These are phyloP conservation scores for Xenoacremonium recifei DNA, from an alignment of 2,329 filamentous ascomycete genomes.

Conservation along the genomic window DNA sequence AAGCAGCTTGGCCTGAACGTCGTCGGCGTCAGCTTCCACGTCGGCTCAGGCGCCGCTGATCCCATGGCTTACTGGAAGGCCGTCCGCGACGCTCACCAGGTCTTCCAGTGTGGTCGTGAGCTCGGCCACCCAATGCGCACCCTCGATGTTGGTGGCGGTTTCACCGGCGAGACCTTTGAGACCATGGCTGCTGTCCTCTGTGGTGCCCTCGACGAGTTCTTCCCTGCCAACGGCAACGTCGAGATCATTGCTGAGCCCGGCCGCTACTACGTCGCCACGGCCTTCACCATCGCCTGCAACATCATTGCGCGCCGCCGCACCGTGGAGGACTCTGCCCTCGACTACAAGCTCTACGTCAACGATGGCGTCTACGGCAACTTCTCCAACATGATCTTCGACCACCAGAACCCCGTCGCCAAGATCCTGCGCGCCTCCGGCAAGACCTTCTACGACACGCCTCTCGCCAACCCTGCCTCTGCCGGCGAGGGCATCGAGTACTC, in stretches of 20 bases:
- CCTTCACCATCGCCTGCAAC: constrained; percentile 93
- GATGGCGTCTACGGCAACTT: constrained; percentile 99
- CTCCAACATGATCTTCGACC: constrained; percentile 98
- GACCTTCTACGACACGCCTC: constrained; percentile 56
- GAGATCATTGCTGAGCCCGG: constrained; percentile 94
- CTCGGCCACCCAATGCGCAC: constrained; percentile 81
- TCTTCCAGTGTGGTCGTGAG: constrained; percentile 80
- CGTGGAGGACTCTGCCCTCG: constrained; percentile 67
- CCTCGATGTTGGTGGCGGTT: constrained; percentile 92
- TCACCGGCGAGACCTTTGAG: constrained; percentile 88
- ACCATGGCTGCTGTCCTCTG: constrained; percentile 80
- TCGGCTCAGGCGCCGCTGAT: constrained; percentile 93
- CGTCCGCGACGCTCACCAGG: constrained; percentile 80
- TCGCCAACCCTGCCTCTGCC: constrained; percentile 45
- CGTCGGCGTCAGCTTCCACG: constrained; percentile 95
- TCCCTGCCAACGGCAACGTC: constrained; percentile 69
- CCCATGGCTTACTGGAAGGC: constrained; percentile 89
- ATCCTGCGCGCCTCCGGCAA: constrained; percentile 65
- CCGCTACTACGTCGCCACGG: constrained; percentile 90
- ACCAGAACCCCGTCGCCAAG: constrained; percentile 86
- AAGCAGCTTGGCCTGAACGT: constrained; percentile 83
- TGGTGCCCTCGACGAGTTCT: constrained; percentile 80
- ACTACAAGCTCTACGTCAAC: constrained; percentile 96
- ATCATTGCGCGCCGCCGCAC: constrained; percentile 94
- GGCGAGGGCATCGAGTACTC: constrained; percentile 74